Conservation (phyloP, 129 eudicot species). For the Ambrosia trifida region DNA sequence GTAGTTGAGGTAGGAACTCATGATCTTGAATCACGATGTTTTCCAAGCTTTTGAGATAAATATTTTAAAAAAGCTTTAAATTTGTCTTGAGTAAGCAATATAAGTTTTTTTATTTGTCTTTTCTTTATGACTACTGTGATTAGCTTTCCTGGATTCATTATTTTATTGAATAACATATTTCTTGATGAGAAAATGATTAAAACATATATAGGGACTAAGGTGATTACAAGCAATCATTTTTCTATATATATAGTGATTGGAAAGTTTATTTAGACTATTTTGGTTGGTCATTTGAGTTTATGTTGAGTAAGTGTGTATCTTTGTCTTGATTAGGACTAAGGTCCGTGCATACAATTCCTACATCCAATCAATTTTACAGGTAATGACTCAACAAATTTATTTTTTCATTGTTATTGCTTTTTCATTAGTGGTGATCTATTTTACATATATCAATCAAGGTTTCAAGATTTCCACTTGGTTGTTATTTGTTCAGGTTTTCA, state of each 20-base stretch:
- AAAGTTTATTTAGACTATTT: not conserved
- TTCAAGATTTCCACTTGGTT: no score
- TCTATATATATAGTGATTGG: not conserved
- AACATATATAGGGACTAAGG: not conserved
- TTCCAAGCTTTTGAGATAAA: not conserved
- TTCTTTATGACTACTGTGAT: not conserved
- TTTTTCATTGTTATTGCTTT: no score
- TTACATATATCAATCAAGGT: no score
- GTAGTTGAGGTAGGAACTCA: no score
- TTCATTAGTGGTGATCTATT: no score
- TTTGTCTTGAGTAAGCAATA: not conserved
- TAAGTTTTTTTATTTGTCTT: not conserved
- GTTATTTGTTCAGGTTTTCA: no score
- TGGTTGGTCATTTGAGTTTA: not conserved
- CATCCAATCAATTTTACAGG: no score
- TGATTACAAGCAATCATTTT: not conserved
- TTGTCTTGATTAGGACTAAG: no score
- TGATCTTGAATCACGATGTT: not conserved
- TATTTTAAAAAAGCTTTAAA: not conserved
- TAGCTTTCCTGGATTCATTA: not conserved
- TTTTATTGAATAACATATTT: not conserved
- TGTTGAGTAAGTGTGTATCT: no score
- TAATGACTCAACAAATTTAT: no score
- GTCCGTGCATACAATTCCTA: no score
- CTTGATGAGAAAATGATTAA: constrained; percentile 6